Conservation (phyloP, 2,329 filamentous ascomycete species). For the Cercospora citrullina region DNA sequence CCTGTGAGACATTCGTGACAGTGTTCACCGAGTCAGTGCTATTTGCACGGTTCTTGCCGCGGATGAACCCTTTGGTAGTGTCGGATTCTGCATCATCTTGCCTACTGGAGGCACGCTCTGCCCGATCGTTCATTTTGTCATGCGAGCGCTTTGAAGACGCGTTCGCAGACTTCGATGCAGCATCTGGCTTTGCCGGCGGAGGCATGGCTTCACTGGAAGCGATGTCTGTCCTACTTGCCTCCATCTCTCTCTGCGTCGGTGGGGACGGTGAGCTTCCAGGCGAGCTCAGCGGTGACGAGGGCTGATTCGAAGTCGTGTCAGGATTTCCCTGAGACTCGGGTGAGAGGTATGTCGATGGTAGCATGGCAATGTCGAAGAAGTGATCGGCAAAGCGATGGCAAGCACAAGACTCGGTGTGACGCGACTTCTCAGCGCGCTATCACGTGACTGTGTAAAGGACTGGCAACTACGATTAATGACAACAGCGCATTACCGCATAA, state of each 20-base stretch:
- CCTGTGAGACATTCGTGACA: conserved; percentile 9
- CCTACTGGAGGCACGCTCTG: conserved; percentile 6
- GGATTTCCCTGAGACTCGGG: not conserved
- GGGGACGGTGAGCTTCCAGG: not conserved
- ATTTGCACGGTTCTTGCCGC: conserved; percentile 6
- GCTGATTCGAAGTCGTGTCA: not conserved
- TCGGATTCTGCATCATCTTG: conserved; percentile 1
- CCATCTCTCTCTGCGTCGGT: not conserved
- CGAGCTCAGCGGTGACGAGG: conserved; percentile 7
- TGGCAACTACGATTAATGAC: not conserved
- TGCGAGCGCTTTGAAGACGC: conserved; percentile 21
- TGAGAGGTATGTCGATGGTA: not conserved
- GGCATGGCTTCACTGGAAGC: conserved; percentile 6
- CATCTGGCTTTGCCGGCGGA: conserved; percentile 6
- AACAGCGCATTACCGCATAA: no score
- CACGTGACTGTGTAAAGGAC: not conserved
- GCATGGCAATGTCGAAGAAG: not conserved
- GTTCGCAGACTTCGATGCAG: not conserved
- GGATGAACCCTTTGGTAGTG: not conserved
- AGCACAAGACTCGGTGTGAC: not conserved
- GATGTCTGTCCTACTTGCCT: not conserved
- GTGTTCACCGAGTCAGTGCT: conserved; percentile 11
- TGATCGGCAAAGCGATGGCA: not conserved
- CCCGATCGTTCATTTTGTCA: conserved; percentile 12
- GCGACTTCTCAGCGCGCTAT: not conserved